These are phyloP conservation scores for Aquilaria agallochum DNA, from an alignment of 441 rosid species.

Conservation along the genomic window DNA sequence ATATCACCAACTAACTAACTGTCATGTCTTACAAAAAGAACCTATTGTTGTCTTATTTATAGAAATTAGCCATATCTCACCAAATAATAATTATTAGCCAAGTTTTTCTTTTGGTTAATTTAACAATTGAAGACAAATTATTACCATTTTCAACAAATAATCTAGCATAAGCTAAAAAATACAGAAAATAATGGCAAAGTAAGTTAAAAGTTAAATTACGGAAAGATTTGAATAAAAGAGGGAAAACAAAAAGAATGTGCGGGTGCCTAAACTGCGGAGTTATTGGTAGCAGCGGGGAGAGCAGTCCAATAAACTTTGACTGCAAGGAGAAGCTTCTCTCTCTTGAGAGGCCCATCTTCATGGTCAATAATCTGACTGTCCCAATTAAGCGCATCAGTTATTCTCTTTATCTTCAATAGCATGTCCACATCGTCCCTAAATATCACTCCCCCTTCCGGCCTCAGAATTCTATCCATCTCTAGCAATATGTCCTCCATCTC, in stretches of 20 bases:
- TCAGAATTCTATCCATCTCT: conserved; percentile 63
- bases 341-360: conserved; percentile 58
- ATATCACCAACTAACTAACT: too few species aligned
- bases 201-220: background rate
- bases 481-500: conserved; percentile 46
- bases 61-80: too few species aligned
- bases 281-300: conserved; percentile 16
- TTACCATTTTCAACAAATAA: too few species aligned
- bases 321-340: conserved; percentile 64
- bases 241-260: conserved; percentile 2
- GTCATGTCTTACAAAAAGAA: too few species aligned
- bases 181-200: background rate
- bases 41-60: too few species aligned
- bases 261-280: conserved; percentile 4
- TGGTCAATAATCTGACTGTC: conserved; percentile 53
- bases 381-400: conserved; percentile 42
- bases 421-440: conserved; percentile 53
- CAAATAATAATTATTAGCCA: too few species aligned
- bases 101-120: too few species aligned
- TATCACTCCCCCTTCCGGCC: conserved; percentile 67
- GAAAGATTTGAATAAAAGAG: background rate
- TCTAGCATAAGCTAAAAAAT: background rate
- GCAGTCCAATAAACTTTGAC: conserved; percentile 58
- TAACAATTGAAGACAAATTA: too few species aligned
- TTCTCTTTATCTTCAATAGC: conserved; percentile 47